Evolutionary conservation across 495 filamentous ascomycete genomes (phyloP).

Genomic region (Penicillium pulvis): DNA sequence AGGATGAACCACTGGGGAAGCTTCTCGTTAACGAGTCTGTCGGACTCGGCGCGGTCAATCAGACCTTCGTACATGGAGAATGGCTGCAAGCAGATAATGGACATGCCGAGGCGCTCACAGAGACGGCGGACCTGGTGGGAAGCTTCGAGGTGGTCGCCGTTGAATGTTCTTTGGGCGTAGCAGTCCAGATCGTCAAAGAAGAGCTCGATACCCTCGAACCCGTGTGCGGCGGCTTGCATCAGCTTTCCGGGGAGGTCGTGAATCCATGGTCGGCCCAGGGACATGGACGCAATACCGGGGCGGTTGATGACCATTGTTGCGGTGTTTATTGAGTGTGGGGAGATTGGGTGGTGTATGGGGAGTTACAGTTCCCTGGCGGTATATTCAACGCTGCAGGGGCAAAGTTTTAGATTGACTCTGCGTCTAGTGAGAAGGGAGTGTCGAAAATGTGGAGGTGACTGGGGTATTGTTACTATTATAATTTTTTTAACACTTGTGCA

Average conservation of each 20-base stretch:
- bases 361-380: background rate
- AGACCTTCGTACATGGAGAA: conserved; percentile 82
- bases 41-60: conserved; percentile 61
- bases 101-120: conserved; percentile 59
- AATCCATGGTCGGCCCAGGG: conserved; percentile 66
- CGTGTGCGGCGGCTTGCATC: conserved; percentile 61
- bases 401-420: background rate
- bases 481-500: background rate
- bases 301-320: conserved; percentile 40
- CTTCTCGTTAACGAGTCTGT: conserved; percentile 56
- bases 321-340: background rate
- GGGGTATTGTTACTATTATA: background rate
- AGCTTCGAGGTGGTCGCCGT: conserved; percentile 56
- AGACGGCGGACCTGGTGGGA: conserved; percentile 56
- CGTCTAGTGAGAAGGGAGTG: background rate
- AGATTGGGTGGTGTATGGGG: background rate
- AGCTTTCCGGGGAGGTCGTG: conserved; percentile 69
- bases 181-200: conserved; percentile 79
- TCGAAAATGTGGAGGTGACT: background rate
- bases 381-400: background rate
- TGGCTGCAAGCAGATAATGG: conserved; percentile 73
- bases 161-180: conserved; percentile 58
- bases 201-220: conserved; percentile 72
- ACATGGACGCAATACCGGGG: conserved; percentile 68
- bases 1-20: conserved; percentile 70